Evolutionary conservation across 768 basidiomycete species (phyloP).

Genomic region (Auricularia sp.): DNA sequence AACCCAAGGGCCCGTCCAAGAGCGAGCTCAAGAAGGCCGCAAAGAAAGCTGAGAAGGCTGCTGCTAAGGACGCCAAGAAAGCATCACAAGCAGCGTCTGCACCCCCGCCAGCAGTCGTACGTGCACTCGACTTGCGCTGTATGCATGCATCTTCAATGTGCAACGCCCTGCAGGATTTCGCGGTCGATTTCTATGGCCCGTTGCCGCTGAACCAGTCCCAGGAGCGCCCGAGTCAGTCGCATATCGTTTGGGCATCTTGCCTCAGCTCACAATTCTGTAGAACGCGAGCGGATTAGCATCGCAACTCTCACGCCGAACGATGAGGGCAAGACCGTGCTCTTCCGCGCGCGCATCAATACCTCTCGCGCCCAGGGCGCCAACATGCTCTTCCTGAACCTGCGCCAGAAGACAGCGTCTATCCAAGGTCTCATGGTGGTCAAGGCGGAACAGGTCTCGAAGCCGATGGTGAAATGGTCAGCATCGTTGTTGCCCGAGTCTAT

Average conservation of each 20-base stretch:
- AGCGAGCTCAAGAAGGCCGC: conserved; percentile 84
- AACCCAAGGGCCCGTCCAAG: conserved; percentile 56
- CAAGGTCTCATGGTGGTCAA: conserved; percentile 73
- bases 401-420: conserved; percentile 77
- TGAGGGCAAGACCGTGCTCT: conserved; percentile 64
- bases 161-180: conserved; percentile 48
- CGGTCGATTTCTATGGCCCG: conserved; percentile 71
- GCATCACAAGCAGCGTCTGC: conserved; percentile 60
- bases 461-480: conserved; percentile 92
- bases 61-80: conserved; percentile 74
- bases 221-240: conserved; percentile 37
- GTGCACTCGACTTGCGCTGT: not conserved
- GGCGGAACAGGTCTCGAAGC: conserved; percentile 76
- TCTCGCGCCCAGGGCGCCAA: conserved; percentile 88
- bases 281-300: conserved; percentile 52
- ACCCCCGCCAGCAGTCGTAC: conserved; percentile 46
- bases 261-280: conserved; percentile 26
- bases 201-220: conserved; percentile 89
- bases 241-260: not conserved
- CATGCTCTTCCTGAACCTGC: conserved; percentile 88
- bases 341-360: conserved; percentile 87
- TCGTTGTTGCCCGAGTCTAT: conserved; percentile 77
- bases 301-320: conserved; percentile 46
- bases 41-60: conserved; percentile 83
- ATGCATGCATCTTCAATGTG: conserved; percentile 10